phyloP scores from a whole-genome alignment of 2,329 filamentous ascomycete genomes.

The Fusarium poae region DNA sequence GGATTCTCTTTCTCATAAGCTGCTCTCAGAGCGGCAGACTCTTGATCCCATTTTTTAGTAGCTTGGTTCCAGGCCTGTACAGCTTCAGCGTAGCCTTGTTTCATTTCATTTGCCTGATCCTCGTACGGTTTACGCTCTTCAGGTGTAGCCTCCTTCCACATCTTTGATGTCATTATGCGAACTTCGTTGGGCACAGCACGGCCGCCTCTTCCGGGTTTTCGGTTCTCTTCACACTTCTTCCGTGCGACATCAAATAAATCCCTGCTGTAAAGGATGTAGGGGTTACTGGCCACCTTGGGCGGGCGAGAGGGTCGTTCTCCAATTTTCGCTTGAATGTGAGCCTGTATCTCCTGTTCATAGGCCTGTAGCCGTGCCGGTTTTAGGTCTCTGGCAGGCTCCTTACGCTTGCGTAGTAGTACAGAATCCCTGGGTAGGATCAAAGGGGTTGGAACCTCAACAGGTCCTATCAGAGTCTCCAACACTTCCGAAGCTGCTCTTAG shows the following conservation, averaged over 20 bases:
- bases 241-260: conserved; percentile 75
- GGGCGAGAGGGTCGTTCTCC: conserved; percentile 83
- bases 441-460: conserved; percentile 81
- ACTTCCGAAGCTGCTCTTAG: conserved; percentile 90
- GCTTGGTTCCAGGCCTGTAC: conserved; percentile 71
- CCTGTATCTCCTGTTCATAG: conserved; percentile 68
- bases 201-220: conserved; percentile 71
- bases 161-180: conserved; percentile 84
- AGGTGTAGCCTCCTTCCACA: conserved; percentile 84
- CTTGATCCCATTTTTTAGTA: conserved; percentile 78
- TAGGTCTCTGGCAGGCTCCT: conserved; percentile 62
- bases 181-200: conserved; percentile 80
- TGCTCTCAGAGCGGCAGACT: conserved; percentile 67
- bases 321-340: conserved; percentile 67
- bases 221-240: conserved; percentile 72
- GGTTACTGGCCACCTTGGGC: conserved; percentile 80
- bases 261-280: conserved; percentile 91
- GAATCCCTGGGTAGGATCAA: conserved; percentile 77
- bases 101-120: conserved; percentile 78
- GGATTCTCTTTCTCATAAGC: conserved; percentile 68
- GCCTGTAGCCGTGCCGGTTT: conserved; percentile 67
- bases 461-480: conserved; percentile 82
- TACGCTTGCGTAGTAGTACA: conserved; percentile 66
- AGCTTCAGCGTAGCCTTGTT: conserved; percentile 71
- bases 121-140: conserved; percentile 83